Evolutionary conservation across 441 rosid species (phyloP), one percentile per base, ranked within the genome.

Genomic region (Croton setiger): DNA sequence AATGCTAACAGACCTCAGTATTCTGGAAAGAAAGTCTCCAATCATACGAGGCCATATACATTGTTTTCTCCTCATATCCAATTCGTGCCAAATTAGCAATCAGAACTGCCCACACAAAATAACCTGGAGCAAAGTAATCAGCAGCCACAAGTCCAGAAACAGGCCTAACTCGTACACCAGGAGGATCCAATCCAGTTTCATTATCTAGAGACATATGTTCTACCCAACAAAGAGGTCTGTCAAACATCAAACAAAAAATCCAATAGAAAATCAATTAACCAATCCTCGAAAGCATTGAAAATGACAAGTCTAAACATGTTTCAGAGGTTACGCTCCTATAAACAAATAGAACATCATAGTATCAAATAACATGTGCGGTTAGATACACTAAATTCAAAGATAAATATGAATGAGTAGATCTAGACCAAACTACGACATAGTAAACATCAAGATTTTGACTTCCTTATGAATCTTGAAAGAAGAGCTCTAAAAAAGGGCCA

Each of bases 131-230:
- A 81, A 95, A 95, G 80, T 95, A 92, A 77, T 95, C 99, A 4
- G 99, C 99, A 73, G 98, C 98, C 58, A 92, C 99, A 4, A 95
- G 95, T 70, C 99, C 99, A 72, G 91, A 75, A 60, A 89, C 99
- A 51, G 99, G 82, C 68, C 99, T 81, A 63, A 86, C 78, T 85
- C 98, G 81, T 67, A 95, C 85, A 54, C 95, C 92, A 20, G 84
- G 74, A 79, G 98, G 96, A 84, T 95, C 99, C 78, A 95, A 62
- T 68, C 98, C 98, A 63, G 99, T 90, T 80, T 90, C 95, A 76
- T 92, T 95, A 85, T 92, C 93, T 73, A 95, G 81, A 44, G 98
- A 92, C 91, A 95, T 87, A 78, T 95, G 99, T 68, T 95, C 92
- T 58, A 89, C 87, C 99, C 99, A 95, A 75, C 99, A 95, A n/a